phyloP scores from a whole-genome alignment of 441 rosid species.

The Populus hybrid region DNA sequence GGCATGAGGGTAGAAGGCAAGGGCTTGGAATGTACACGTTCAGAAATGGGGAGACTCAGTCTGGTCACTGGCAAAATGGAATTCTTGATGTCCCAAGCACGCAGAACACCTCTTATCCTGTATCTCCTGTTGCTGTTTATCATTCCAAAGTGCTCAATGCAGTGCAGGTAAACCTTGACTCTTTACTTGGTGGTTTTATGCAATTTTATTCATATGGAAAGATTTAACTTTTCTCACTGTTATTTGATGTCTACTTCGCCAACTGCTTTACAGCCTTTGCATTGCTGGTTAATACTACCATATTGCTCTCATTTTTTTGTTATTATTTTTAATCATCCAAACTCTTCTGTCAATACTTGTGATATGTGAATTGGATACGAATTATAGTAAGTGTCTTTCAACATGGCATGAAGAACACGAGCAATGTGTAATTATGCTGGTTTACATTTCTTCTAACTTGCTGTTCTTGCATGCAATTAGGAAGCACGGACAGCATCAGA shows the following conservation, averaged over 20 bases:
- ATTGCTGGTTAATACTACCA: not conserved
- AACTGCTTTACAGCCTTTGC: not conserved
- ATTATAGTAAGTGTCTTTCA: not conserved
- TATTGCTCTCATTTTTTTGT: no score
- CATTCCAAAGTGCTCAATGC: slow-evolving; percentile 85
- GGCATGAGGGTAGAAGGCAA: slow-evolving; percentile 91
- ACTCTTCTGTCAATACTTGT: not conserved
- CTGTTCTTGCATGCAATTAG: slow-evolving; percentile 28
- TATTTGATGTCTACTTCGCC: not conserved
- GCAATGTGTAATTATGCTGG: not conserved
- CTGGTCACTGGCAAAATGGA: slow-evolving; percentile 95
- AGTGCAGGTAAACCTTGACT: slow-evolving; percentile 52
- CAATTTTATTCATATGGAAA: not conserved
- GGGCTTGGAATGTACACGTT: slow-evolving; percentile 92
- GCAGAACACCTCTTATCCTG: slow-evolving; percentile 48
- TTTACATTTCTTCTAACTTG: not conserved
- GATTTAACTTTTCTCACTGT: not conserved
- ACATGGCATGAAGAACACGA: not conserved
- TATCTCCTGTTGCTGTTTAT: slow-evolving; percentile 68
- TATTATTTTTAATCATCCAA: no score
- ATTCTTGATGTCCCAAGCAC: slow-evolving; percentile 70
- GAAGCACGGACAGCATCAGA: slow-evolving; percentile 82
- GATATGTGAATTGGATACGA: not conserved
- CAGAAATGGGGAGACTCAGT: slow-evolving; percentile 80
- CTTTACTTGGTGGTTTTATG: not conserved